Conservation (phyloP, 1,284 basidiomycete genomes). For the Flammula alnicola region DNA sequence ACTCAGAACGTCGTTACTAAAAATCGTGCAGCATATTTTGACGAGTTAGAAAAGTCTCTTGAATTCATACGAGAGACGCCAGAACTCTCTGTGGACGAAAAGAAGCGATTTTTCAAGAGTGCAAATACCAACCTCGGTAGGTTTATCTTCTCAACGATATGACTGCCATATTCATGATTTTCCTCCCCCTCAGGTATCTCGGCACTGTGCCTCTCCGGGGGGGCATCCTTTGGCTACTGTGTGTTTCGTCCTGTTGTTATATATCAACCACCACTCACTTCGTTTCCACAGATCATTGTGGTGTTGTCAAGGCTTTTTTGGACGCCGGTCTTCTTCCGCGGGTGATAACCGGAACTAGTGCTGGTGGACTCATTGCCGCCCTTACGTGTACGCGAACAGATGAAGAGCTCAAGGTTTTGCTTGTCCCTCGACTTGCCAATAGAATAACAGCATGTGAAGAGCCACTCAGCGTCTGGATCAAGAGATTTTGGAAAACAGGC, state of each 20-base stretch:
- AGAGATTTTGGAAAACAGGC: constrained; percentile 85
- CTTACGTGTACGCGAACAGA: constrained; percentile 89
- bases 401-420: constrained; percentile 79
- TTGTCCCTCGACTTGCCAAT: constrained; percentile 85
- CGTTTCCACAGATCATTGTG: constrained; percentile 72
- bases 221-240: constrained; percentile 95
- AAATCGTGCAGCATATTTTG: constrained; percentile 66
- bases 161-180: background rate
- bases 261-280: constrained; percentile 1
- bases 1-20: background rate
- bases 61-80: constrained; percentile 76
- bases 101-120: constrained; percentile 90
- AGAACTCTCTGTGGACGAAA: constrained; percentile 84
- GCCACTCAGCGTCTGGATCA: constrained; percentile 76
- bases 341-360: constrained; percentile 91
- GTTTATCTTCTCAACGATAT: constrained; percentile 22
- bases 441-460: constrained; percentile 94
- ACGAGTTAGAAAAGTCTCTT: constrained; percentile 78
- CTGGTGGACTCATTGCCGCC: constrained; percentile 90
- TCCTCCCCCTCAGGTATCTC: constrained; percentile 44
- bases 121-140: constrained; percentile 89
- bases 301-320: constrained; percentile 91
- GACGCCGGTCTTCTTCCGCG: constrained; percentile 88
- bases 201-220: constrained; percentile 93
- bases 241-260: constrained; percentile 29